phyloP scores from a whole-genome alignment of 108 stramenopile species.

The Thalassiosira profunda region DNA sequence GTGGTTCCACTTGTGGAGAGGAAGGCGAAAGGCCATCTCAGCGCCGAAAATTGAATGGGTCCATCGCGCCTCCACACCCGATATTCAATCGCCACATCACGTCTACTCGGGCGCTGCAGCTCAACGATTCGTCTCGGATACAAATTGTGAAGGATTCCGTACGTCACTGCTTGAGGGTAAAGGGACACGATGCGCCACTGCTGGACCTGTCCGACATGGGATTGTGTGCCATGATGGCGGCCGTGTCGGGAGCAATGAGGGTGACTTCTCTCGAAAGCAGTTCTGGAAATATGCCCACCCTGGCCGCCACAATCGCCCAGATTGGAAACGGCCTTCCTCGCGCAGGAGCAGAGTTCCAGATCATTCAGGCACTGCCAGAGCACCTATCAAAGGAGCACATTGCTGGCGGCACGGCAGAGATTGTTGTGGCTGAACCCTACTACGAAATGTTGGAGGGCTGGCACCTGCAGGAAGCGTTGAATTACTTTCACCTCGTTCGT shows the following conservation, averaged over 20 bases:
- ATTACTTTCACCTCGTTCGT: constrained; percentile 67
- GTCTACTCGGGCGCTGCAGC: constrained; percentile 62
- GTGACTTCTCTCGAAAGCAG: constrained; percentile 76
- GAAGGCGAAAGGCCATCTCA: constrained; percentile 18
- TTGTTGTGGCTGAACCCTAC: constrained; percentile 85
- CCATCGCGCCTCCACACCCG: no score
- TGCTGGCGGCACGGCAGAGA: constrained; percentile 44
- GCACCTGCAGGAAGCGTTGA: constrained; percentile 77
- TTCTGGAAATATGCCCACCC: constrained; percentile 41
- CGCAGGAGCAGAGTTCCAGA: constrained; percentile 51
- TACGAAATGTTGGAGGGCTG: constrained; percentile 78
- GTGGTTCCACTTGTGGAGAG: not conserved
- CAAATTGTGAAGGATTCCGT: constrained; percentile 48
- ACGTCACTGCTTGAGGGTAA: constrained; percentile 29
- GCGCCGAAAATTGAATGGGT: constrained; percentile 20
- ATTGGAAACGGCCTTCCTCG: constrained; percentile 65
- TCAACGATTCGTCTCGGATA: constrained; percentile 62
- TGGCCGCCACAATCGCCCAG: constrained; percentile 74
- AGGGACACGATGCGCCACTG: constrained; percentile 49
- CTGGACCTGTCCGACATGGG: constrained; percentile 85
- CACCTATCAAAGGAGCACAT: constrained; percentile 40
- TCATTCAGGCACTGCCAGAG: constrained; percentile 55
- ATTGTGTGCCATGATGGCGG: constrained; percentile 79
- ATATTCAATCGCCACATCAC: constrained; percentile 52
- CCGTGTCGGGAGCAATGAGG: constrained; percentile 49